phyloP scores from a whole-genome alignment of 257 asterid species.

The Phtheirospermum japonicum region DNA sequence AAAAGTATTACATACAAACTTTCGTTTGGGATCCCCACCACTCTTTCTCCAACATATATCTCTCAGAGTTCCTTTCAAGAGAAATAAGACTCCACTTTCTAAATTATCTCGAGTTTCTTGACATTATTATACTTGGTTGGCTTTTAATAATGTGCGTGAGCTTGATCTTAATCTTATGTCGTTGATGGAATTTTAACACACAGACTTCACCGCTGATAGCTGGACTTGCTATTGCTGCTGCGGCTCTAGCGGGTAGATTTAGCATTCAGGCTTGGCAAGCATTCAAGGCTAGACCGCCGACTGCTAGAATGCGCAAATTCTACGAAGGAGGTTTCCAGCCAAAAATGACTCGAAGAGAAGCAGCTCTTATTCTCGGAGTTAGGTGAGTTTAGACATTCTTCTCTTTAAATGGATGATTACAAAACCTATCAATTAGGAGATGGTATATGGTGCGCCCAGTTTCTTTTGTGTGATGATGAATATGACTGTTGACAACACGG shows the following conservation, averaged over 20 bases:
- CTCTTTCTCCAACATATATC: not conserved
- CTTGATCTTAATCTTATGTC: too few species aligned
- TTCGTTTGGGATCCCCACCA: not conserved
- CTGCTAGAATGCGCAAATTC: slow-evolving; percentile 63
- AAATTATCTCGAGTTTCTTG: too few species aligned
- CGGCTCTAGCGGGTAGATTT: slow-evolving; percentile 60
- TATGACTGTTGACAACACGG: too few species aligned
- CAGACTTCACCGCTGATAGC: slow-evolving; percentile 55
- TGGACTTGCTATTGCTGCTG: slow-evolving; percentile 67
- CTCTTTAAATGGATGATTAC: too few species aligned
- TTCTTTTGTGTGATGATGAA: too few species aligned
- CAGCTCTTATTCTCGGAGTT: slow-evolving; percentile 75
- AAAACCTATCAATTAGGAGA: too few species aligned
- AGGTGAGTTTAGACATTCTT: slow-evolving; percentile 34
- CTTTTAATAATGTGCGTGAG: too few species aligned
- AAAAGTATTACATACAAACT: not conserved
- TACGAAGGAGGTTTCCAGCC: slow-evolving; percentile 85
- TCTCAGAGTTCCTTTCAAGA: not conserved
- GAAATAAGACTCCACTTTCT: not conserved
- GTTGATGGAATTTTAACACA: slow-evolving; percentile 28
- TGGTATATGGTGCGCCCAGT: too few species aligned
- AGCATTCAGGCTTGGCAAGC: slow-evolving; percentile 72
- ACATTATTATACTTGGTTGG: too few species aligned
- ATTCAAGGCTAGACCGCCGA: slow-evolving; percentile 67
- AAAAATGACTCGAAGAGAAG: slow-evolving; percentile 71